Evolutionary conservation across 441 rosid genomes (phyloP).

Genomic region (Daphne laureola): DNA sequence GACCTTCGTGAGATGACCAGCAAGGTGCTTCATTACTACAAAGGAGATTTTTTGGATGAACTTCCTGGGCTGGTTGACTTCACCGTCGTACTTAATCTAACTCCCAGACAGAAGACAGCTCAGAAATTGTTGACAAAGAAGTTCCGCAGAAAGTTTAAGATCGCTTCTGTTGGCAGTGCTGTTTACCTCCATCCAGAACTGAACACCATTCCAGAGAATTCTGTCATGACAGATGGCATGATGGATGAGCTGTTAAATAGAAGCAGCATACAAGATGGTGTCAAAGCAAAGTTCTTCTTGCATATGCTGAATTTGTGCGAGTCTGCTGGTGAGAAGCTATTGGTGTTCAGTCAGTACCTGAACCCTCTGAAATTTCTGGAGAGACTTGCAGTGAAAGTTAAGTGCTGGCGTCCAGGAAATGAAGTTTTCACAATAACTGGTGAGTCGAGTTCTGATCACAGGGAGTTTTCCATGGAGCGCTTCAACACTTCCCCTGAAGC

Average conservation of each 20-base stretch:
- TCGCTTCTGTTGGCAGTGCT: slow-evolving; percentile 25
- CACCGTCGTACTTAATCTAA: slow-evolving; percentile 58
- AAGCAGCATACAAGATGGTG: slow-evolving; percentile 41
- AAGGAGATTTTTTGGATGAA: slow-evolving; percentile 78
- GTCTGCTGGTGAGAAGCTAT: slow-evolving; percentile 52
- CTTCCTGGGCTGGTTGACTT: slow-evolving; percentile 83
- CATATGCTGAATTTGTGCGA: slow-evolving; percentile 54
- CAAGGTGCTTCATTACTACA: slow-evolving; percentile 72
- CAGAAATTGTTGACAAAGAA: slow-evolving; percentile 28
- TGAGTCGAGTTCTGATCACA: slow-evolving; percentile 51
- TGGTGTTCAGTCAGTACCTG: slow-evolving; percentile 80
- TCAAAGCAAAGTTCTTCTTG: slow-evolving; percentile 67
- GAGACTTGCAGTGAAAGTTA: slow-evolving; percentile 36
- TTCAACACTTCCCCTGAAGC: slow-evolving; percentile 68
- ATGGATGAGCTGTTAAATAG: slow-evolving; percentile 21
- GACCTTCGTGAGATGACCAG: slow-evolving; percentile 84
- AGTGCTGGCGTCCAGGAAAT: slow-evolving; percentile 52
- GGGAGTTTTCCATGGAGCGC: slow-evolving; percentile 63
- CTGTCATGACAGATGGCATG: slow-evolving; percentile 1
- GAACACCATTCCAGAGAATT: slow-evolving; percentile 23
- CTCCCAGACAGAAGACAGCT: slow-evolving; percentile 41
- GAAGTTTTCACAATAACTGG: slow-evolving; percentile 70
- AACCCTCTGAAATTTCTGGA: slow-evolving; percentile 61
- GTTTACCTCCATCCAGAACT: slow-evolving; percentile 29
- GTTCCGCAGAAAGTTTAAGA: slow-evolving; percentile 23